Base-by-base conservation (phyloP, 148 eudicot species). In the Vaccinium macrocarpon region DNA sequence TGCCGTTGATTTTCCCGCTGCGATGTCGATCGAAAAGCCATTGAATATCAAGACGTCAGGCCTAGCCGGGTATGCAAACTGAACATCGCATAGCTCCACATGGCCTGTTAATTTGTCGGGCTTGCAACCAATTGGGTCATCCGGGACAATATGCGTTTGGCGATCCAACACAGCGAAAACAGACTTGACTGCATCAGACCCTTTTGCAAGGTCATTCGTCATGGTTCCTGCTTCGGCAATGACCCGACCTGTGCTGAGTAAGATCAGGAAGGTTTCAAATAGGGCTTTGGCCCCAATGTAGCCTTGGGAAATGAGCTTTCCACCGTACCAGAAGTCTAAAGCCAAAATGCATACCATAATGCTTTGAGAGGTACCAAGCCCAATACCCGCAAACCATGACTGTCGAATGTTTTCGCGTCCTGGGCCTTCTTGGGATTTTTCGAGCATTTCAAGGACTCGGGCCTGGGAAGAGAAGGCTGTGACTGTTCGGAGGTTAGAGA, bases 51-150 rank as follows among this genome's bases (percentile, higher is more conserved):
- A 13, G 0, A 68, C 42, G 6, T 68, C 73, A 6, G 73, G 73
- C 42, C 73, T 68, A 68, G 73, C 73, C 8, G 73, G 73, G 18
- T 68, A 68, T 12, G 73, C 73, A 68, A 68, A 68, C 73, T 68
- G 42, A 27, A 68, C 42, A 7, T 68, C 73, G 1, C 42, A 12
- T 29, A 68, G 42, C 73, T 68, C 42, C 38, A 68, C 73, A 3
- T 68, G 73, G 18, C 73, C 73, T 12, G 73, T 68, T 68, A 68
- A 29, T 27, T 68, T 68, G 73, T 68, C 14, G 73, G 73, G 73
- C 14, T 14, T 29, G 42, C 8, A 68, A 14, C 73, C 6, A 12
- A 15, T 29, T 4, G 73, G 73, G 73, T 68, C 73, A 68, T 68
- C 18, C 6, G 73, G 73, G 16, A 27, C 73, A 29, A 68, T 68